Percentiles rank a stretch among this genome's conserved stretches.
Evolutionary conservation across 2,329 filamentous ascomycete species (phyloP).

Genomic region (Sordariomycetes sp.): DNA sequence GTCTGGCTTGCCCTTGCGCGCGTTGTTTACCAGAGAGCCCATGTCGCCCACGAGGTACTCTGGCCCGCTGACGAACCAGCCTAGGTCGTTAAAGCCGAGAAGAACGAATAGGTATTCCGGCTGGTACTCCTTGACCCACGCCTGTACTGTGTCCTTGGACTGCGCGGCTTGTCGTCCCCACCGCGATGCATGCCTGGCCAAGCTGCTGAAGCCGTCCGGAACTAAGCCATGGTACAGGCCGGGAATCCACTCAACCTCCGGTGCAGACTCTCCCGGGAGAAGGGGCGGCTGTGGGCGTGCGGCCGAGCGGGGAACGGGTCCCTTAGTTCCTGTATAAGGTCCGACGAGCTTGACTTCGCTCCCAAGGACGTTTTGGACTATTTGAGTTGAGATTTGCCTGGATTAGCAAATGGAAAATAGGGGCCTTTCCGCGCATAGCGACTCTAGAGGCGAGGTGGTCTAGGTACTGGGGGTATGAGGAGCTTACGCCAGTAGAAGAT

Average conservation of each 20-base stretch:
- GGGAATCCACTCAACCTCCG: neutral
- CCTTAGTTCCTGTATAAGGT: neutral
- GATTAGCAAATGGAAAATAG: too few species aligned
- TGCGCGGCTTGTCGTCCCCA: conserved; percentile 22
- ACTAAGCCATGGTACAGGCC: too few species aligned
- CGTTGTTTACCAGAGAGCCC: conserved; percentile 16
- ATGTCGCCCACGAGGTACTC: conserved; percentile 12
- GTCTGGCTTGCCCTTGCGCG: conserved; percentile 15
- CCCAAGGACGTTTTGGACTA: neutral
- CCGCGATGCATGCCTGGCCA: neutral
- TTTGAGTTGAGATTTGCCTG: neutral
- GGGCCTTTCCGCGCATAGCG: too few species aligned
- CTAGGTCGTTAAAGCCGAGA: conserved; percentile 23
- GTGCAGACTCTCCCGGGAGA: neutral
- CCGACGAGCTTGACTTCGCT: neutral
- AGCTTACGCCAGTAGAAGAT: conserved; percentile 23
- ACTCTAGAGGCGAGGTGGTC: neutral
- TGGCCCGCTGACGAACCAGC: conserved; percentile 13
- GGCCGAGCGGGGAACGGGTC: neutral
- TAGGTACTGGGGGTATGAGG: neutral
- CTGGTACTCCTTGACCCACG: conserved; percentile 14
- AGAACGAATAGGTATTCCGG: conserved; percentile 22
- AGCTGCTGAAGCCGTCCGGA: too few species aligned
- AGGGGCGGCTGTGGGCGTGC: neutral
- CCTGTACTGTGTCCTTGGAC: conserved; percentile 15